Conservation (phyloP, 371 early-diverging fungal genomes). For the Pancytospora philotis region DNA sequence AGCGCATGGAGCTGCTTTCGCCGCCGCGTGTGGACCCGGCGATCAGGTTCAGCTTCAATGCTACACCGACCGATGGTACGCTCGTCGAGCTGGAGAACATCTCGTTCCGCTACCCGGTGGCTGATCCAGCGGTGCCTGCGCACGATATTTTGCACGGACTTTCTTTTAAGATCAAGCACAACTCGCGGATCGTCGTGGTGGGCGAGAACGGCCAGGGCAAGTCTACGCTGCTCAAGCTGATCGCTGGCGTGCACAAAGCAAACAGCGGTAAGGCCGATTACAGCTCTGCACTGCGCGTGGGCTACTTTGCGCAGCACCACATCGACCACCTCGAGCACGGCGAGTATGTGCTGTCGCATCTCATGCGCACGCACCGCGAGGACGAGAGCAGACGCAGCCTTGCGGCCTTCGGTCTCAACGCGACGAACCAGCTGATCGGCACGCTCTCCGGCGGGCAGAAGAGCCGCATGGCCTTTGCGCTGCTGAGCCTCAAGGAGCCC, state of each 20-base stretch:
- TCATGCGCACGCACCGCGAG: conserved; percentile 71
- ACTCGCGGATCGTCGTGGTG: conserved; percentile 68
- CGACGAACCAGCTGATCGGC: conserved; percentile 50
- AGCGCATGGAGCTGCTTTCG: conserved; percentile 64
- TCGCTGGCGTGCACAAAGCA: conserved; percentile 72
- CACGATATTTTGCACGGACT: conserved; percentile 63
- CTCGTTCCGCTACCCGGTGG: conserved; percentile 27
- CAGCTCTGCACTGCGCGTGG: conserved; percentile 47
- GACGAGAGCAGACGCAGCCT: conserved; percentile 71
- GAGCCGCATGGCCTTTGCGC: conserved; percentile 82
- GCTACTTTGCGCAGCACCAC: conserved; percentile 89
- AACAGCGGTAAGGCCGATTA: conserved; percentile 65
- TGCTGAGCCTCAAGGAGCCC: conserved; percentile 73
- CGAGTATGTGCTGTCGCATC: conserved; percentile 74
- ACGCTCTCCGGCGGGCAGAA: conserved; percentile 86
- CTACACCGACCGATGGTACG: conserved; percentile 9
- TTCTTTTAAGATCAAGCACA: conserved; percentile 64
- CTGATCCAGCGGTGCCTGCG: background rate
- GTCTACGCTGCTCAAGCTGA: conserved; percentile 71
- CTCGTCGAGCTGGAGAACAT: conserved; percentile 38
- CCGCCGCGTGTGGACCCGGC: conserved; percentile 24
- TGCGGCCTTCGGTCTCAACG: conserved; percentile 68
- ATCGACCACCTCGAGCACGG: conserved; percentile 76
- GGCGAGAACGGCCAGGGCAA: conserved; percentile 75
- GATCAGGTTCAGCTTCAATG: conserved; percentile 44